phyloP scores from a whole-genome alignment of 1,284 basidiomycete genomes.

The Lentinula novae-zelandiae region DNA sequence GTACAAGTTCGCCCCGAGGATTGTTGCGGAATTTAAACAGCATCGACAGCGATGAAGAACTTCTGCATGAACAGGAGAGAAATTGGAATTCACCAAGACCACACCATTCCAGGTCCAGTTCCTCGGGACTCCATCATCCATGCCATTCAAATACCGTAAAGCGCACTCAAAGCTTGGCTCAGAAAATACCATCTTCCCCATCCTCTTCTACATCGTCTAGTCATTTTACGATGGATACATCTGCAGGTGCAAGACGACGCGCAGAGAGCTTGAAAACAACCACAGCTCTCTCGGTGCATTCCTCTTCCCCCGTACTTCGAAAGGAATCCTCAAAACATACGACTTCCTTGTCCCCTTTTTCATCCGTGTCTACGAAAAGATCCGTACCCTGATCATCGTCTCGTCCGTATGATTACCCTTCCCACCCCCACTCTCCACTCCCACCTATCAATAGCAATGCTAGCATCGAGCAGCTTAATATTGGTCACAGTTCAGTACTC shows the following conservation, averaged over 20 bases:
- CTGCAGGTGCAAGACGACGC: conserved; percentile 6
- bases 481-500: not conserved
- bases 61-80: conserved; percentile 37
- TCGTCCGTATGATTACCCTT: not conserved
- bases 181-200: conserved; percentile 10
- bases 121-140: conserved; percentile 10
- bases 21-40: not conserved
- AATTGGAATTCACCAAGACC: conserved; percentile 61
- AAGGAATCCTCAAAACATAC: not conserved
- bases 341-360: not conserved
- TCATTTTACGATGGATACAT: conserved; percentile 1
- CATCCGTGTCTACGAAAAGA: not conserved
- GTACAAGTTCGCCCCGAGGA: conserved; percentile 3
- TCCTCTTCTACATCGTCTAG: conserved; percentile 2
- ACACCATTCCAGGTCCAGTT: conserved; percentile 22
- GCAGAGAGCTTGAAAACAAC: conserved; percentile 13
- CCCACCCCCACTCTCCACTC: conserved; percentile 6
- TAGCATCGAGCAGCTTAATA: not conserved
- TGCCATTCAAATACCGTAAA: not conserved
- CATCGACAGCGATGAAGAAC: conserved; percentile 26
- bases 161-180: conserved; percentile 7
- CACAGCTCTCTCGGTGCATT: not conserved
- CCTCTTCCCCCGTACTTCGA: not conserved
- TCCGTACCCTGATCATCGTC: not conserved
- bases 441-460: conserved; percentile 4